Conservation (phyloP, 1,284 basidiomycete species). For the Rhodotorula glutinis region DNA sequence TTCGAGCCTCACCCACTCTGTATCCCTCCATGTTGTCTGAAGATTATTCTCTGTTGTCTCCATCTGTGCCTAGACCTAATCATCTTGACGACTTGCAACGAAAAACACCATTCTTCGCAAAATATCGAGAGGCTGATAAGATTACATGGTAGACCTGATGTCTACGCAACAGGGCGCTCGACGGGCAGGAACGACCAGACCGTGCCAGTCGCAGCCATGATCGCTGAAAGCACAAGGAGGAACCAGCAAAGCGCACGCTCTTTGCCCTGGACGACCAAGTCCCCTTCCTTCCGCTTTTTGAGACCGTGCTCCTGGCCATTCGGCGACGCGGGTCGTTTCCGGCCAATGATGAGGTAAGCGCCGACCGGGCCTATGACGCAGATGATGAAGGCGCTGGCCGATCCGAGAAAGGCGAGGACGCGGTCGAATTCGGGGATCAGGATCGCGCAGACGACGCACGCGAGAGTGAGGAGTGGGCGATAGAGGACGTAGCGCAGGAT, state of each 20-base stretch:
- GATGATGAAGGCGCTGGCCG: constrained; percentile 67
- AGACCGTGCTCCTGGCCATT: no score
- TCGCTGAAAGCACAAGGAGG: constrained; percentile 58
- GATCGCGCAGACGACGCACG: constrained; percentile 69
- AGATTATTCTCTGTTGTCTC: no score
- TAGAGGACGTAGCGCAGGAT: constrained; percentile 48
- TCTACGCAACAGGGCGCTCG: not conserved
- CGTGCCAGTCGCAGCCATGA: constrained; percentile 77
- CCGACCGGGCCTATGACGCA: constrained; percentile 74
- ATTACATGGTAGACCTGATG: no score
- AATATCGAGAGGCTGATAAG: no score
- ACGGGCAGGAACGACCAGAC: constrained; percentile 60
- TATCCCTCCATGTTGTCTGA: no score
- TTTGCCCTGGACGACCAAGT: not conserved
- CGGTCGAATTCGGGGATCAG: constrained; percentile 78
- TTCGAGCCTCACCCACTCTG: no score
- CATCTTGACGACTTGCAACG: no score
- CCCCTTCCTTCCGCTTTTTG: not conserved
- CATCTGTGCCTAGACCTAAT: no score
- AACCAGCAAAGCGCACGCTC: constrained; percentile 36
- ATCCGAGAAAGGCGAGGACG: constrained; percentile 84
- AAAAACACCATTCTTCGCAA: no score
- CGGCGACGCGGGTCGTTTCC: not conserved
- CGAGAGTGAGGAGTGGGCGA: constrained; percentile 59
- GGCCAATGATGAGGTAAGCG: constrained; percentile 24